phyloP scores from a whole-genome alignment of 371 early-diverging fungal species.

The Lichtheimia ramosa region DNA sequence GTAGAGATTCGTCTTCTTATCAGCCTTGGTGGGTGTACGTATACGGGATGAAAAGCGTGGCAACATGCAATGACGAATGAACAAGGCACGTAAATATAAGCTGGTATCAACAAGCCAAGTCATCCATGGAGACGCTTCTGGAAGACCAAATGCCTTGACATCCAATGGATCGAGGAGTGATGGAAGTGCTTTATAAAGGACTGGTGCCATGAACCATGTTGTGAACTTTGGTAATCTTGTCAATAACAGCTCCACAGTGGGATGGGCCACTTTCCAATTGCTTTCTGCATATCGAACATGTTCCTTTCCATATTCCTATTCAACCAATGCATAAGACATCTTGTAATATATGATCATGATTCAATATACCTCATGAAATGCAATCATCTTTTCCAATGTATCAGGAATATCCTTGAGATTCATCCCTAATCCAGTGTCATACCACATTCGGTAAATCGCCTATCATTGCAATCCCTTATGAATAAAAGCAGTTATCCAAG shows the following conservation, averaged over 20 bases:
- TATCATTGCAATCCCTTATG: neutral
- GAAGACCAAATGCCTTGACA: slow-evolving; percentile 25
- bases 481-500: neutral
- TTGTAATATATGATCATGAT: neutral
- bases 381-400: slow-evolving; percentile 34
- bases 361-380: slow-evolving; percentile 20
- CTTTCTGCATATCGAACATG: slow-evolving; percentile 12
- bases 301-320: slow-evolving; percentile 11
- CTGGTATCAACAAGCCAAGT: neutral
- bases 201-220: neutral
- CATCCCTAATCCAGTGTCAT: slow-evolving; percentile 37
- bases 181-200: slow-evolving; percentile 9
- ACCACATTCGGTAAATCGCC: slow-evolving; percentile 45
- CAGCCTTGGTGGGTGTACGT: slow-evolving; percentile 27
- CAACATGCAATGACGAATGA: slow-evolving; percentile 23
- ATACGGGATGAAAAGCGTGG: slow-evolving; percentile 21
- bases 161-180: slow-evolving; percentile 23
- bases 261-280: slow-evolving; percentile 29
- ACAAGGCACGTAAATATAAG: neutral
- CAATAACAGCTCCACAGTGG: slow-evolving; percentile 30
- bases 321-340: neutral
- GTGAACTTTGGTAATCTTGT: slow-evolving; percentile 18
- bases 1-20: slow-evolving; percentile 24
- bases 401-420: slow-evolving; percentile 53
- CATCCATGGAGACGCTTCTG: neutral